Evolutionary conservation across 2,329 filamentous ascomycete species (phyloP).

Genomic region (Fusarium acutatum): DNA sequence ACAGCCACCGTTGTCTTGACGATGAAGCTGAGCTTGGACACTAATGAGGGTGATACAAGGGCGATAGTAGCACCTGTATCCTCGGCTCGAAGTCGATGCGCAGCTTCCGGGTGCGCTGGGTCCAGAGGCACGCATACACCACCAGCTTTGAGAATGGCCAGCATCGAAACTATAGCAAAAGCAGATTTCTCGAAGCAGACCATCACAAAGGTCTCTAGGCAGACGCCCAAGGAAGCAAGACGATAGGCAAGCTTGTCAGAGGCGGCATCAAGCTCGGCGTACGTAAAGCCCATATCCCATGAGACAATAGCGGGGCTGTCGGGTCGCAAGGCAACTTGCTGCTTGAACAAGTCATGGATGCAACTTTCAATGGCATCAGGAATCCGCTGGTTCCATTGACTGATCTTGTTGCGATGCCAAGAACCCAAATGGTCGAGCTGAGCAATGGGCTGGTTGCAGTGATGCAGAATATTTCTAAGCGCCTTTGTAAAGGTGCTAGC

Average conservation of each 20-base stretch:
- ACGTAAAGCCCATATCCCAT: slow-evolving; percentile 31
- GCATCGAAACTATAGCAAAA: slow-evolving; percentile 20
- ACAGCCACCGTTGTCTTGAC: slow-evolving; percentile 3
- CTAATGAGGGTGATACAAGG: slow-evolving; percentile 13
- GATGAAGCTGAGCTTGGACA: background rate
- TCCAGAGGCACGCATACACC: slow-evolving; percentile 23
- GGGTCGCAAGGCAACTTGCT: background rate
- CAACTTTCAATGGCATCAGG: slow-evolving; percentile 12
- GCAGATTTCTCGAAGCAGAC: slow-evolving; percentile 34
- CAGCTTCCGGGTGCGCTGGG: slow-evolving; percentile 33
- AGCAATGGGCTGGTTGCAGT: background rate
- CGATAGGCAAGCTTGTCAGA: slow-evolving; percentile 21
- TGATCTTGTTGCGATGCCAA: background rate
- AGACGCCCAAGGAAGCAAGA: slow-evolving; percentile 1
- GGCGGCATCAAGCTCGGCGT: slow-evolving; percentile 22
- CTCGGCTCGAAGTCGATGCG: slow-evolving; percentile 3
- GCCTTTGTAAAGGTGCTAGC: slow-evolving; percentile 22
- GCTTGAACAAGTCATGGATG: slow-evolving; percentile 20
- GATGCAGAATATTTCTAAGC: slow-evolving; percentile 31
- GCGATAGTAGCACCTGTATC: slow-evolving; percentile 25
- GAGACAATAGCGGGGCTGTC: slow-evolving; percentile 20
- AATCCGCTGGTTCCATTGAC: slow-evolving; percentile 15
- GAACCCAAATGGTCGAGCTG: slow-evolving; percentile 19
- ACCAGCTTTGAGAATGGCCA: slow-evolving; percentile 30
- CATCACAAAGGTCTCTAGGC: background rate